phyloP scores from a whole-genome alignment of 345 rosid species.

The Populus davidiana region DNA sequence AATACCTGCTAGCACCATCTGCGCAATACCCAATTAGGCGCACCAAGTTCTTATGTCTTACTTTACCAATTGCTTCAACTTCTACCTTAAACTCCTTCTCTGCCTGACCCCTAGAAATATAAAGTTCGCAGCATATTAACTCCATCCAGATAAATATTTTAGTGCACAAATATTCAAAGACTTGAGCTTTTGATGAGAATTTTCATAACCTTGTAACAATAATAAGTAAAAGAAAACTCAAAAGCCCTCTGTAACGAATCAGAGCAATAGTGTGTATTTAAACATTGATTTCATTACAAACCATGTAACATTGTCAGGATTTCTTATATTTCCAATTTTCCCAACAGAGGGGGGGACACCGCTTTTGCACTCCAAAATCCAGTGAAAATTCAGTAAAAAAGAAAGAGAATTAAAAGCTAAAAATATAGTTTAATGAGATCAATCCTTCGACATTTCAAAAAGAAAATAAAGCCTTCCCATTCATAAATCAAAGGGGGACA shows the following conservation, averaged over 20 bases:
- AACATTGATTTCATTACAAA: background rate
- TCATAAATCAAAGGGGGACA: background rate
- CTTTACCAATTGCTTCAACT: constrained; percentile 96
- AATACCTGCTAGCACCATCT: constrained; percentile 74
- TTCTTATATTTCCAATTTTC: background rate
- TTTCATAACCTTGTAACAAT: background rate
- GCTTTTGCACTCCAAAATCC: background rate
- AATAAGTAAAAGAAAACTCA: background rate
- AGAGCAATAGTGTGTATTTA: background rate
- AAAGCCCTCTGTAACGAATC: background rate
- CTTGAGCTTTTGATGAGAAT: background rate
- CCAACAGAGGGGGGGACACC: background rate
- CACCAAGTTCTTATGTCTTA: constrained; percentile 91
- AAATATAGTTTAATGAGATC: background rate
- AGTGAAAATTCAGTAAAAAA: background rate
- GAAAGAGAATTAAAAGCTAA: background rate
- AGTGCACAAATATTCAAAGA: background rate
- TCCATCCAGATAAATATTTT: background rate
- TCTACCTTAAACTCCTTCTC: constrained; percentile 95
- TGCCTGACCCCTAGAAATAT: constrained; percentile 73
- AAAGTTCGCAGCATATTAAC: constrained; percentile 3
- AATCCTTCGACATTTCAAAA: background rate
- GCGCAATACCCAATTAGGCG: constrained; percentile 90
- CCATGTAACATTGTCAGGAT: background rate
- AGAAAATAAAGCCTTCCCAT: background rate